phyloP scores from a whole-genome alignment of 1,284 basidiomycete genomes.

The Ustilago crameri region DNA sequence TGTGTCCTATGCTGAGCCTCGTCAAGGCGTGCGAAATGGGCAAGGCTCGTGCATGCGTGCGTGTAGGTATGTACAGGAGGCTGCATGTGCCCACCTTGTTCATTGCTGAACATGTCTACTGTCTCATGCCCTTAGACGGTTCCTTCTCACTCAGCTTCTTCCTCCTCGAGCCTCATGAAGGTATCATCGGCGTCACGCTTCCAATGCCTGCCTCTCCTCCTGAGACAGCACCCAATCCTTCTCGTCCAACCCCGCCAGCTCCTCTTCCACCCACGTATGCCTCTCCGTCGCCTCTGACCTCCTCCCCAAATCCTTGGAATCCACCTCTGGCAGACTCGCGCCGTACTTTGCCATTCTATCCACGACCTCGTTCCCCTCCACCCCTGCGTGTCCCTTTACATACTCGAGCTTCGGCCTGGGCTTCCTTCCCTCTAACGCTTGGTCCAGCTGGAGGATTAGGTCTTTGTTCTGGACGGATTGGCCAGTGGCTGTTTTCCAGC shows the following conservation, averaged over 20 bases:
- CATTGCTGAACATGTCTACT: too few species aligned
- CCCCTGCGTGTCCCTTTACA: constrained; percentile 78
- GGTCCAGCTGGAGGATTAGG: constrained; percentile 75
- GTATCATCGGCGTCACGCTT: too few species aligned
- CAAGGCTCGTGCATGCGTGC: too few species aligned
- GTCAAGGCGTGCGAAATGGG: too few species aligned
- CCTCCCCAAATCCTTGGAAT: not conserved
- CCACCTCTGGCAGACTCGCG: constrained; percentile 19
- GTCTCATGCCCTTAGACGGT: too few species aligned
- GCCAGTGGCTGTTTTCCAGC: constrained; percentile 72
- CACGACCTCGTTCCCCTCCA: constrained; percentile 81
- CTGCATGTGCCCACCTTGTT: too few species aligned
- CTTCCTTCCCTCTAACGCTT: constrained; percentile 14
- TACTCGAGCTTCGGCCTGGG: constrained; percentile 71
- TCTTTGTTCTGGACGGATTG: constrained; percentile 75
- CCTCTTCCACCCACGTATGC: not conserved
- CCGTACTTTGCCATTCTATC: constrained; percentile 70
- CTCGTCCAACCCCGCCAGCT: not conserved
- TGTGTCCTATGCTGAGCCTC: too few species aligned
- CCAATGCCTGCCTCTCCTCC: not conserved
- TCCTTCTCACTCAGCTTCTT: too few species aligned
- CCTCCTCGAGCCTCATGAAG: too few species aligned
- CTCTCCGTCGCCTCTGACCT: constrained; percentile 6
- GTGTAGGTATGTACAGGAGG: too few species aligned
- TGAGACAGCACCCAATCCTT: not conserved